A percentile compares a stretch with the other conserved stretches of the same genome.
phyloP scores from a whole-genome alignment of 306 rosid genomes.

The Citrullus amarus region DNA sequence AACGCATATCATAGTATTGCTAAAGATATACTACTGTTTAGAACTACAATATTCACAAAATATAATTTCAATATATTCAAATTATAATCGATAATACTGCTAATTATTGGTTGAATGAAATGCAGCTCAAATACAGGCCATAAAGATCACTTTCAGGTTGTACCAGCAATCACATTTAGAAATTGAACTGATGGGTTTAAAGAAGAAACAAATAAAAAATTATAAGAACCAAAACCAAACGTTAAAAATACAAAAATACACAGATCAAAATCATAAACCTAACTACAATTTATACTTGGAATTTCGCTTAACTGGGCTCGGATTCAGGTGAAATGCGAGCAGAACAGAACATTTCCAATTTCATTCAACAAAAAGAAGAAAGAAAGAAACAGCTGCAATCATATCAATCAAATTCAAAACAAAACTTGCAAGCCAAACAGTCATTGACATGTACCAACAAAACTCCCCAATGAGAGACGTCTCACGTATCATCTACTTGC shows the following conservation, averaged over 20 bases:
- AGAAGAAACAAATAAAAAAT: background rate
- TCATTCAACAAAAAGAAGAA: background rate
- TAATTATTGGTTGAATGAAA: background rate
- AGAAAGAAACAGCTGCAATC: background rate
- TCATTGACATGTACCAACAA: background rate
- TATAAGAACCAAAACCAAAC: background rate
- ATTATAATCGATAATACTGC: background rate
- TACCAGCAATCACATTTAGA: background rate
- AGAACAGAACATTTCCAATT: background rate
- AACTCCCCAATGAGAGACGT: constrained; percentile 6
- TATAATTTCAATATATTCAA: too few species aligned
- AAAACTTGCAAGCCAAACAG: constrained; percentile 14
- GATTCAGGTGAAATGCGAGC: background rate
- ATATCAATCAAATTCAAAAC: background rate
- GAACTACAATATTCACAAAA: too few species aligned
- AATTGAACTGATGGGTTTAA: background rate
- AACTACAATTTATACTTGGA: background rate
- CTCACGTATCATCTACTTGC: constrained; percentile 5
- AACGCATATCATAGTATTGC: too few species aligned
- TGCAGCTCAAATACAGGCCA: background rate
- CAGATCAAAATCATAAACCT: background rate
- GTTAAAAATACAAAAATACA: background rate
- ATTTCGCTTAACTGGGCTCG: background rate
- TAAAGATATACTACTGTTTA: too few species aligned
- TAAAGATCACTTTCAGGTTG: background rate